Conservation (phyloP, 2,329 filamentous ascomycete species). For the Colletotrichum chrysophilum region DNA sequence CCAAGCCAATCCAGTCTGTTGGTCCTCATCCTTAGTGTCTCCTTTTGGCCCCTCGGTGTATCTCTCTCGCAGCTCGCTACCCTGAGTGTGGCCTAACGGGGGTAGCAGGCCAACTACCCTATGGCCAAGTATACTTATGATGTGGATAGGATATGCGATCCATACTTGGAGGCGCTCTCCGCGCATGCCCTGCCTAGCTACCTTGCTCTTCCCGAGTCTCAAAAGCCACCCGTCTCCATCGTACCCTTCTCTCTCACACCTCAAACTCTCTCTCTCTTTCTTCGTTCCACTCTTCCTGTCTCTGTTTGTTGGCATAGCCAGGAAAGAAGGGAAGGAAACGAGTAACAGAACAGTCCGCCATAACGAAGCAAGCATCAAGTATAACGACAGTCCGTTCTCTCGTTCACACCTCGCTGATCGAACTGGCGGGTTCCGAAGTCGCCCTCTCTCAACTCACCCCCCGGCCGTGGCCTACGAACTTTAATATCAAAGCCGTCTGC, state of each 20-base stretch:
- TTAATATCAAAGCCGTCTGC: constrained; percentile 8
- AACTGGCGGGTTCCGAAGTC: not conserved
- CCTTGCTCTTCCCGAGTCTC: not conserved
- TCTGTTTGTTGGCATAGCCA: not conserved
- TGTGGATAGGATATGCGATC: constrained; percentile 2
- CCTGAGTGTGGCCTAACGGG: constrained; percentile 14
- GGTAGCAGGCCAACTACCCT: not conserved
- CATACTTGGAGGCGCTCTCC: constrained; percentile 13
- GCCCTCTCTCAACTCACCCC: constrained; percentile 1
- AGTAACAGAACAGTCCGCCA: not conserved
- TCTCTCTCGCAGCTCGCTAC: constrained; percentile 24
- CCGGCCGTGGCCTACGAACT: constrained; percentile 1
- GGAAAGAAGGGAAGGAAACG: not conserved
- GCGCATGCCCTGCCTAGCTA: constrained; percentile 4
- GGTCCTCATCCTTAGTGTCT: constrained; percentile 23
- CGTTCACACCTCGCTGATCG: not conserved
- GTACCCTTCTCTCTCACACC: not conserved
- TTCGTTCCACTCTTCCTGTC: not conserved
- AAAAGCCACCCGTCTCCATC: constrained; percentile 21
- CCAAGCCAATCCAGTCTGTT: constrained; percentile 25
- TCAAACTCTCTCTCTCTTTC: not conserved
- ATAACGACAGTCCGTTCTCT: not conserved
- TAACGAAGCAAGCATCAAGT: not conserved
- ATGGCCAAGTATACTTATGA: not conserved
- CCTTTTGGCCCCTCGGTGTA: constrained; percentile 22